Conservation (phyloP, 208 protist species). For the Wallacemonas sp. region DNA sequence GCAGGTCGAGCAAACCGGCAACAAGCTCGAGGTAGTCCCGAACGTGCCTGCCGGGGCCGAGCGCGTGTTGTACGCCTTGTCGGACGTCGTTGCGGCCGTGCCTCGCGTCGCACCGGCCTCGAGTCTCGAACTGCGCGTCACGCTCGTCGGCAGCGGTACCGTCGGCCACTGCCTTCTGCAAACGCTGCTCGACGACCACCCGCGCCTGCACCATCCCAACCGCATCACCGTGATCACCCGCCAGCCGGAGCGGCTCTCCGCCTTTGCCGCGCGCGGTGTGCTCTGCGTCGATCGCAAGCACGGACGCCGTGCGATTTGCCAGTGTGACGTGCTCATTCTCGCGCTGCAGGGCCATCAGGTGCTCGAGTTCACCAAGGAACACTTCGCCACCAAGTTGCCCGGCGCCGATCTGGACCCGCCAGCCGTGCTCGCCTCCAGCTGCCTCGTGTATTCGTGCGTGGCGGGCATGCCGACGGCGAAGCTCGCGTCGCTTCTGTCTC, state of each 20-base stretch:
- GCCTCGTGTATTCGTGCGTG: conserved; percentile 68
- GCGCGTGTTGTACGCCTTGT: conserved; percentile 1
- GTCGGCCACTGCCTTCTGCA: conserved; percentile 45
- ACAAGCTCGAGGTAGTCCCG: background rate
- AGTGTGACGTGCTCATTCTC: conserved; percentile 67
- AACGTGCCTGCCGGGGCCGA: conserved; percentile 4
- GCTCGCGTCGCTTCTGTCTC: conserved; percentile 54
- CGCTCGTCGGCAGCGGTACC: conserved; percentile 65
- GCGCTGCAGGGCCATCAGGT: conserved; percentile 67
- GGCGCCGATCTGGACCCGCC: background rate
- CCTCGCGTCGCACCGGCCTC: conserved; percentile 30
- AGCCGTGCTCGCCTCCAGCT: conserved; percentile 26
- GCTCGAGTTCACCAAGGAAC: conserved; percentile 44
- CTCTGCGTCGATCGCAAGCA: conserved; percentile 48
- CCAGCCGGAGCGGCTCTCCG: conserved; percentile 47
- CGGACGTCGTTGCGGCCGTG: conserved; percentile 10
- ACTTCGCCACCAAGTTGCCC: conserved; percentile 25
- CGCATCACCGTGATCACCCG: conserved; percentile 81
- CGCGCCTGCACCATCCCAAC: conserved; percentile 58
- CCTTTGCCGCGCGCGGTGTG: conserved; percentile 53
- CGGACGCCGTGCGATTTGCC: conserved; percentile 35
- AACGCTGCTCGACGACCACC: conserved; percentile 14
- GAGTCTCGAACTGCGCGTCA: conserved; percentile 52
- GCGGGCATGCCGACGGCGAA: conserved; percentile 47
- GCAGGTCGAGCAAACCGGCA: background rate